phyloP scores from a whole-genome alignment of 768 basidiomycete genomes.

The Nidularia pulvinata region DNA sequence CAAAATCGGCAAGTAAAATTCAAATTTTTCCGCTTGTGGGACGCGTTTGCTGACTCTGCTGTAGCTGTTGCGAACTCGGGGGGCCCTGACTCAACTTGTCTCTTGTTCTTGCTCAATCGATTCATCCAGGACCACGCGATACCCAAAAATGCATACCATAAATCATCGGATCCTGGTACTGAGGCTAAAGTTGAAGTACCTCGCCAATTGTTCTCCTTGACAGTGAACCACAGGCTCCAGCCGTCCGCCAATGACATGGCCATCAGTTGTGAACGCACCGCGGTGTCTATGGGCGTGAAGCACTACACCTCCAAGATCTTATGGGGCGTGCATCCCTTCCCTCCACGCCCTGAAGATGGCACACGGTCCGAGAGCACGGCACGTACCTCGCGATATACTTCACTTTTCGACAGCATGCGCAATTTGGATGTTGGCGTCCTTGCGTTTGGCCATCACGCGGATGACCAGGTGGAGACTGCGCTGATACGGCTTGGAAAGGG shows the following conservation, averaged over 20 bases:
- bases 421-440: slow-evolving; percentile 33
- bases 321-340: slow-evolving; percentile 59
- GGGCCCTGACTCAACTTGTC: slow-evolving; percentile 81
- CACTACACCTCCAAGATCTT: slow-evolving; percentile 48
- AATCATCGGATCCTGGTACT: no score
- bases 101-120: slow-evolving; percentile 65
- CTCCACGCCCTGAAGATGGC: slow-evolving; percentile 36
- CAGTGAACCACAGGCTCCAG: slow-evolving; percentile 73
- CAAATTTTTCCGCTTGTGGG: not conserved
- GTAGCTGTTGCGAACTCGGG: slow-evolving; percentile 79
- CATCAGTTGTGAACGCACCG: slow-evolving; percentile 36
- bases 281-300: slow-evolving; percentile 39
- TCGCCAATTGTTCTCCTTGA: slow-evolving; percentile 47
- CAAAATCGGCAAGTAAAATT: not conserved
- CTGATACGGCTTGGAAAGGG: slow-evolving; percentile 68
- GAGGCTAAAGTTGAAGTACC: slow-evolving; percentile 4
- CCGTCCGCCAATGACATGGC: slow-evolving; percentile 57
- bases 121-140: slow-evolving; percentile 25
- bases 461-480: slow-evolving; percentile 85
- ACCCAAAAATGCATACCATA: slow-evolving; percentile 1
- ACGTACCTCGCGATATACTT: slow-evolving; percentile 55
- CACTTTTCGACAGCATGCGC: slow-evolving; percentile 34
- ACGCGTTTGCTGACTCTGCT: not conserved
- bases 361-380: slow-evolving; percentile 53
- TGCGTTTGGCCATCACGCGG: slow-evolving; percentile 76